Percentiles rank a stretch among this genome's conserved stretches.
These are phyloP conservation scores for Talaromyces liani DNA, from an alignment of 495 filamentous ascomycete genomes.

Conservation along the genomic window DNA sequence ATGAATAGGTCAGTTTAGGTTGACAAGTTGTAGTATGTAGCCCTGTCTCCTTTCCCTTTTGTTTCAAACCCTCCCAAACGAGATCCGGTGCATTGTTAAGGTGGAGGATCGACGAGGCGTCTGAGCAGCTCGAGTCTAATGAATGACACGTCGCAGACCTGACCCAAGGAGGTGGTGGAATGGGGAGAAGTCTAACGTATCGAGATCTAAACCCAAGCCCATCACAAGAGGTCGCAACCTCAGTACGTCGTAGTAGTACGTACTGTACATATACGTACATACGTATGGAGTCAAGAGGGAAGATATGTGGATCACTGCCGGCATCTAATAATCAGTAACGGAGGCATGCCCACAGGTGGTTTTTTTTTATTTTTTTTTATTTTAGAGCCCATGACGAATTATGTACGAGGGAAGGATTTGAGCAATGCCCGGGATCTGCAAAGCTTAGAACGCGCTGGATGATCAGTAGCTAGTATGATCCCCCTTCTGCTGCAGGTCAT, in stretches of 20 bases:
- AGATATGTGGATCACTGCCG: constrained; percentile 17
- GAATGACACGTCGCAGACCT: constrained; percentile 15
- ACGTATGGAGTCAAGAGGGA: constrained; percentile 1
- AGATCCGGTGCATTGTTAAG: background rate
- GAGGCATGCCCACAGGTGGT: constrained; percentile 1
- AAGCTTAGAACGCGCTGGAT: constrained; percentile 3
- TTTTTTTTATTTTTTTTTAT: background rate
- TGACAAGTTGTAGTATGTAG: background rate
- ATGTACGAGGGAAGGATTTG: constrained; percentile 2
- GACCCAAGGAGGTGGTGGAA: constrained; percentile 27
- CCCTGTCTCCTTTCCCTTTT: constrained; percentile 17
- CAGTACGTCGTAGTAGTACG: background rate
- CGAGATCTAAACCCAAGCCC: constrained; percentile 15
- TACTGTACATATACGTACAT: constrained; percentile 9
- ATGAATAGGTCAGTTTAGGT: background rate
- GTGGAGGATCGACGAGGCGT: constrained; percentile 5
- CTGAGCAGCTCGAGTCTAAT: constrained; percentile 1
- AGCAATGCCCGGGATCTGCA: constrained; percentile 7
- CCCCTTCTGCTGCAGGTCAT: constrained; percentile 10
- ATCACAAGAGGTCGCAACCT: background rate
- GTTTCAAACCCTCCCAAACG: constrained; percentile 10
- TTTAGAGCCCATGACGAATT: background rate
- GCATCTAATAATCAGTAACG: constrained; percentile 10
- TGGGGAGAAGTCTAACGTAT: constrained; percentile 32
- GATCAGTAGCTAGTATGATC: constrained; percentile 6